Conservation (phyloP, 2,329 filamentous ascomycete species). For the Cercospora citrullina region DNA sequence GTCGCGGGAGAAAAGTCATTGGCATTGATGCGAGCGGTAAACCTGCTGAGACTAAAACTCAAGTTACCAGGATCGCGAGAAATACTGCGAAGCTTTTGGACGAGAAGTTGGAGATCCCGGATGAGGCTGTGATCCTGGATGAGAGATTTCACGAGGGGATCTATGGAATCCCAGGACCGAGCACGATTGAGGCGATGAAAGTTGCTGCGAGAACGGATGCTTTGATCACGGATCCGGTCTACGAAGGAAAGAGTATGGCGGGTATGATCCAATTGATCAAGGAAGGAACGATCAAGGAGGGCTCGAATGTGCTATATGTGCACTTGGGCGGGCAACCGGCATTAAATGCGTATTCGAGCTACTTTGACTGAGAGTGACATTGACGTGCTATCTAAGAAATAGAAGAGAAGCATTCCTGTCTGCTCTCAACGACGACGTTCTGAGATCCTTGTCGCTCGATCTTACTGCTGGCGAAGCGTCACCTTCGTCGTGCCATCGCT, state of each 20-base stretch:
- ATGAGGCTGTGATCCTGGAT: constrained; percentile 63
- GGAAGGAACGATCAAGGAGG: constrained; percentile 60
- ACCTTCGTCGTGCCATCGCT: background rate
- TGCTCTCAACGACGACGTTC: background rate
- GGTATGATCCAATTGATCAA: constrained; percentile 69
- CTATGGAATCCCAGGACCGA: constrained; percentile 67
- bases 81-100: constrained; percentile 65
- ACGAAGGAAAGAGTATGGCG: constrained; percentile 73
- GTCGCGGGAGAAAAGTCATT: constrained; percentile 56
- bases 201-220: constrained; percentile 68
- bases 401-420: background rate
- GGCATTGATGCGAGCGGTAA: constrained; percentile 68
- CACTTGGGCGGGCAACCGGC: constrained; percentile 71
- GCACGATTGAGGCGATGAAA: constrained; percentile 67
- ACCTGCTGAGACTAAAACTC: constrained; percentile 61
- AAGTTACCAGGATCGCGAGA: constrained; percentile 67
- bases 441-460: background rate
- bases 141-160: constrained; percentile 65
- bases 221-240: constrained; percentile 74
- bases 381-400: background rate
- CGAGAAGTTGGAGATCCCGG: constrained; percentile 60
- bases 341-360: constrained; percentile 61
- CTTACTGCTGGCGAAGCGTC: background rate
- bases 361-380: constrained; percentile 22
- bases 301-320: constrained; percentile 67